Conservation (phyloP, 176 grass and related monocot species). For the Ensete glaucum region DNA sequence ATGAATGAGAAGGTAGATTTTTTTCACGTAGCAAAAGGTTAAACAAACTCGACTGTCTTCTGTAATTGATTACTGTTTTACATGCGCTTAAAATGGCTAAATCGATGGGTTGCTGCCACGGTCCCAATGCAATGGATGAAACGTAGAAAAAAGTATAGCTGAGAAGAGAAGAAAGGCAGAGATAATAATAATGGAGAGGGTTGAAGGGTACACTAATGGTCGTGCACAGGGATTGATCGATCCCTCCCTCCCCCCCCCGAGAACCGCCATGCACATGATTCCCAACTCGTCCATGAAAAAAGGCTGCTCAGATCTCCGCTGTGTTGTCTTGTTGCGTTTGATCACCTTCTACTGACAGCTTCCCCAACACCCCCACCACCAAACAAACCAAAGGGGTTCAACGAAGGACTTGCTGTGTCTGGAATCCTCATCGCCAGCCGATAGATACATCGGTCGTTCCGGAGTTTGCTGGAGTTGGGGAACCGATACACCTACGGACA, state of each 20-base stretch:
- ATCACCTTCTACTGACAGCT: not conserved
- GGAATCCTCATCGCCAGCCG: no score
- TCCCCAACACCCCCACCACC: not conserved
- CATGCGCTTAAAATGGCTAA: not conserved
- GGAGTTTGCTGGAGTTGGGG: no score
- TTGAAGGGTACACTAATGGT: not conserved
- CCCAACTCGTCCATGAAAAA: not conserved
- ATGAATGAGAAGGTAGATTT: no score
- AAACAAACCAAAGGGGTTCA: not conserved
- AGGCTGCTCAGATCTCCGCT: not conserved
- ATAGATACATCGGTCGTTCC: no score
- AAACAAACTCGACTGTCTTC: not conserved
- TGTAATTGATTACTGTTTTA: not conserved
- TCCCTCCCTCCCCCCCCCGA: no score
- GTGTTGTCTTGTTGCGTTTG: not conserved
- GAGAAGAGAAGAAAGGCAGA: not conserved
- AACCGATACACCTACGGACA: slow-evolving; percentile 3
- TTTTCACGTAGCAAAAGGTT: no score
- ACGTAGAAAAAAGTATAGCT: no score
- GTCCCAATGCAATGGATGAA: no score
- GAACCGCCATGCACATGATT: not conserved
- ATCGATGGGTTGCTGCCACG: no score
- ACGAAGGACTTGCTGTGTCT: no score
- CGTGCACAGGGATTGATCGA: not conserved
- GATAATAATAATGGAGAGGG: not conserved